These are phyloP conservation scores for Globisporangium megalacanthum DNA, from an alignment of 352 stramenopile species.

Conservation along the genomic window DNA sequence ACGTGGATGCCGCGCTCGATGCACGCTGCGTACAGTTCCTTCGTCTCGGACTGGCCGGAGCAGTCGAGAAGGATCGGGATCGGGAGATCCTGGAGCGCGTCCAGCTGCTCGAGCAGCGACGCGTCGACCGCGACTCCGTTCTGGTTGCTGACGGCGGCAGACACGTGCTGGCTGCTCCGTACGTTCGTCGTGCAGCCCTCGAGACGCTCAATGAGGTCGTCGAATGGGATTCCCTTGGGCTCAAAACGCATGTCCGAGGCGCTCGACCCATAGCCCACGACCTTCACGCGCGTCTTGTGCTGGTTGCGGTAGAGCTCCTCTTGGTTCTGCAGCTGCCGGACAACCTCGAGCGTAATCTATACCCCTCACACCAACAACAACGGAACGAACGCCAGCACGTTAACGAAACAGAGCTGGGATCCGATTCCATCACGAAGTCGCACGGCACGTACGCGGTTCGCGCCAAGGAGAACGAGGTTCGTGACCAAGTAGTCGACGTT, in stretches of 20 bases:
- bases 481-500: conserved; percentile 74
- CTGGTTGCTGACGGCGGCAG: not conserved
- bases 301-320: conserved; percentile 55
- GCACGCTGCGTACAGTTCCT: conserved; percentile 52
- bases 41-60: conserved; percentile 44
- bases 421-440: too few species aligned
- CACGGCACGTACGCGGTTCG: conserved; percentile 38
- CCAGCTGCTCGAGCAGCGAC: conserved; percentile 42
- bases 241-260: conserved; percentile 58
- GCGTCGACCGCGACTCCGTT: conserved; percentile 22
- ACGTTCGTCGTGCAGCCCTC: conserved; percentile 27
- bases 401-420: too few species aligned
- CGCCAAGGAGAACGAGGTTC: conserved; percentile 66
- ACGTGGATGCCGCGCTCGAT: conserved; percentile 64
- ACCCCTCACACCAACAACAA: not conserved
- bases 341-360: conserved; percentile 55
- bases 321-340: conserved; percentile 57
- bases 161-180: too few species aligned
- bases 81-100: conserved; percentile 57
- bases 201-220: conserved; percentile 34
- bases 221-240: conserved; percentile 42
- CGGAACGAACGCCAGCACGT: not conserved
- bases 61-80: conserved; percentile 73
- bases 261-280: conserved; percentile 68
- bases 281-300: conserved; percentile 59